These are phyloP conservation scores for Dictyostelium purpureum DNA, from an alignment of 78 protist genomes.

Conservation along the genomic window DNA sequence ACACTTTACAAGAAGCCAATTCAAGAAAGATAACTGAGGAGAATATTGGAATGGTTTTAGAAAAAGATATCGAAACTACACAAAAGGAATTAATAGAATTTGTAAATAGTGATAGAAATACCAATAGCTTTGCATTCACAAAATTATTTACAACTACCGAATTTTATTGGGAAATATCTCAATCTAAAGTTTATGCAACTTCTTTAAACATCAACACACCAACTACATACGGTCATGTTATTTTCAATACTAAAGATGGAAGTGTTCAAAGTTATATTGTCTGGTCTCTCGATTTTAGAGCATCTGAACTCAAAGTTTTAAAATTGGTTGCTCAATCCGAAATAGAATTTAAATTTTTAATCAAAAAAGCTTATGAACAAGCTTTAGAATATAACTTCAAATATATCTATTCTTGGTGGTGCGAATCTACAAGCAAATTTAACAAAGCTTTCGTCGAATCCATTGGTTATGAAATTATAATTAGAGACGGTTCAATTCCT, in stretches of 20 bases:
- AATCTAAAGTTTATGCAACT: background rate
- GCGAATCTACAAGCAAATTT: background rate
- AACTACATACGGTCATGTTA: background rate
- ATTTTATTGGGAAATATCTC: conserved; percentile 19
- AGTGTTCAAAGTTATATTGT: background rate
- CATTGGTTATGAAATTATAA: background rate
- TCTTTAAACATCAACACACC: background rate
- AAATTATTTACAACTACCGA: background rate
- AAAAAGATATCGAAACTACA: background rate
- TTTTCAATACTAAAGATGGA: background rate
- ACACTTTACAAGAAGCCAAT: no score
- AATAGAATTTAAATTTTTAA: background rate
- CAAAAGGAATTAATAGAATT: background rate
- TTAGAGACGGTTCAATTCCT: conserved; percentile 7
- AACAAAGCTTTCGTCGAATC: background rate
- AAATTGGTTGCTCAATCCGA: background rate
- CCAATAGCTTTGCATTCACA: background rate
- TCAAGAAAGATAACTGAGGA: background rate
- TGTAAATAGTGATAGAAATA: background rate
- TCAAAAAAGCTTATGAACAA: background rate
- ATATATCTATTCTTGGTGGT: conserved; percentile 4
- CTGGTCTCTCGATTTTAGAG: conserved; percentile 50
- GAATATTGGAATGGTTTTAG: background rate
- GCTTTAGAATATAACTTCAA: background rate
- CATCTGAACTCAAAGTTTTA: background rate